phyloP scores from a whole-genome alignment of 495 filamentous ascomycete species.

The Aspergillus cavernicola region DNA sequence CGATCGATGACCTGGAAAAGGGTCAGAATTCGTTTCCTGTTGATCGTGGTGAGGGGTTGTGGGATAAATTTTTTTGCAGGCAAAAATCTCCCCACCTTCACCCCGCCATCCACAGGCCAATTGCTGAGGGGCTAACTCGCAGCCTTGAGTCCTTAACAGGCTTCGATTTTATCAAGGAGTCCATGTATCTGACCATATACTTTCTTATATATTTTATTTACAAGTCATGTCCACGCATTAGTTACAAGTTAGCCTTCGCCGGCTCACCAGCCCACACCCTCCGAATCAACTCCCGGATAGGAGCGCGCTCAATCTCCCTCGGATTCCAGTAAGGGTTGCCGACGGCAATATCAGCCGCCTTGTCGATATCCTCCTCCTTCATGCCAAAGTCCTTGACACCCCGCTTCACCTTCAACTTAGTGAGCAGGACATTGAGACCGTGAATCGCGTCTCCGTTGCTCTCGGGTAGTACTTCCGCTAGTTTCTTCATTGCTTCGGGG shows the following conservation, averaged over 20 bases:
- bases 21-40: background rate
- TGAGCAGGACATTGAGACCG: slow-evolving; percentile 58
- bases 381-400: slow-evolving; percentile 58
- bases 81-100: slow-evolving; percentile 36
- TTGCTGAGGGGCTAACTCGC: slow-evolving; percentile 10
- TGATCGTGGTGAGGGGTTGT: background rate
- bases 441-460: slow-evolving; percentile 57
- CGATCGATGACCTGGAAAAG: background rate
- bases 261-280: slow-evolving; percentile 67
- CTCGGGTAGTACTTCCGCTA: slow-evolving; percentile 55
- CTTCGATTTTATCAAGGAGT: too few relatives aligned
- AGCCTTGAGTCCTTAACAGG: too few relatives aligned
- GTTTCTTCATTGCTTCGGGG: slow-evolving; percentile 53
- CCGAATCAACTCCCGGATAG: slow-evolving; percentile 60
- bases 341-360: slow-evolving; percentile 61
- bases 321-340: slow-evolving; percentile 66
- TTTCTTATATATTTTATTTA: too few relatives aligned
- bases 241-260: slow-evolving; percentile 56
- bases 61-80: slow-evolving; percentile 19
- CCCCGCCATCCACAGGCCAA: slow-evolving; percentile 34
- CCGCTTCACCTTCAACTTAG: slow-evolving; percentile 54
- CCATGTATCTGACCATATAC: too few relatives aligned
- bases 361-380: slow-evolving; percentile 64
- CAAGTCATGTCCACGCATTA: too few relatives aligned
- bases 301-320: slow-evolving; percentile 50